Conservation (phyloP, 1,284 basidiomycete species). For the Puccinia hordei region DNA sequence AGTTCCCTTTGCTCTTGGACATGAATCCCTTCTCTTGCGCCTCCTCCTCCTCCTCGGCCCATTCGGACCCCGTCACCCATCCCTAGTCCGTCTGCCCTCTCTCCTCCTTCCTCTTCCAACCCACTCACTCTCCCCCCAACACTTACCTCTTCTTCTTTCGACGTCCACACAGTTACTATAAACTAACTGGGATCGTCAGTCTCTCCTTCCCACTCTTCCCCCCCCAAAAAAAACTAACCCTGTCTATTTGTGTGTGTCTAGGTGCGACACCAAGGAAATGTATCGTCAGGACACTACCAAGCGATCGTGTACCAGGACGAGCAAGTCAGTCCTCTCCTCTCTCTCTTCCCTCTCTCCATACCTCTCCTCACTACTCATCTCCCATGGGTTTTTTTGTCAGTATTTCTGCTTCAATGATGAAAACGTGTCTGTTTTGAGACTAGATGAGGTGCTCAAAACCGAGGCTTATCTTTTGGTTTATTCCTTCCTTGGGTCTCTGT, state of each 20-base stretch:
- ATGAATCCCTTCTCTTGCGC: slow-evolving; percentile 33
- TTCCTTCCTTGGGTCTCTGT: not conserved
- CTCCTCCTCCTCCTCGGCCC: not conserved
- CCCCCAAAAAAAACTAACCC: not conserved
- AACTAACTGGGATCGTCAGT: slow-evolving; percentile 45
- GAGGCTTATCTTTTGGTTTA: slow-evolving; percentile 50
- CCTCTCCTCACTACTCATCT: not conserved
- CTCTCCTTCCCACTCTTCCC: not conserved
- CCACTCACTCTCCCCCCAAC: not conserved
- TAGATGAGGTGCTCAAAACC: slow-evolving; percentile 21
- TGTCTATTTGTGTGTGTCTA: not conserved
- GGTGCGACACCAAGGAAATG: slow-evolving; percentile 49
- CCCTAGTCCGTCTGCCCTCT: not conserved
- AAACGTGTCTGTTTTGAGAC: slow-evolving; percentile 12
- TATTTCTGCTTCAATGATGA: slow-evolving; percentile 49
- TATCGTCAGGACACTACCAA: slow-evolving; percentile 47
- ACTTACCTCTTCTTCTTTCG: not conserved
- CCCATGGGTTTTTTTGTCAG: not conserved
- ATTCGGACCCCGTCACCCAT: not conserved
- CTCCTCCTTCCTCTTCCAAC: not conserved
- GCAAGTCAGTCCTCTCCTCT: slow-evolving; percentile 3
- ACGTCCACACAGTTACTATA: slow-evolving; percentile 17
- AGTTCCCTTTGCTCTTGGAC: slow-evolving; percentile 45
- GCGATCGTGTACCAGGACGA: slow-evolving; percentile 49
- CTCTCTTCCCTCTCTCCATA: not conserved